Percentiles rank a stretch among this genome's conserved stretches.
Evolutionary conservation across 2,329 filamentous ascomycete genomes (phyloP).

Genomic region (Fusarium palustre): DNA sequence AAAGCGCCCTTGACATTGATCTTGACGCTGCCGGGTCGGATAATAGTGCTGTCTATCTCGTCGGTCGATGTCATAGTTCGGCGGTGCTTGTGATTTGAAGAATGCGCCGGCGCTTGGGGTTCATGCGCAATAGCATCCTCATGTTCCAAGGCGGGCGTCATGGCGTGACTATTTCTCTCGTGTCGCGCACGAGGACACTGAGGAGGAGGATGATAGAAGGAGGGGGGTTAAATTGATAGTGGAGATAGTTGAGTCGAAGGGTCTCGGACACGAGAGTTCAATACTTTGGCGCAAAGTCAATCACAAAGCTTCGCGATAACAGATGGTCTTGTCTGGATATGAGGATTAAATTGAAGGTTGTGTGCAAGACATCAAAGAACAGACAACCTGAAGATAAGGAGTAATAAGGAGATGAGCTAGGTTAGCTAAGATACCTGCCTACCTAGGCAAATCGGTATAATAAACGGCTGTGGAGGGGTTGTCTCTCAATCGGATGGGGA

Average conservation of each 20-base stretch:
- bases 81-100: constrained; percentile 37
- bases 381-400: background rate
- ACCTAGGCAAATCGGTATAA: constrained; percentile 4
- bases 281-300: constrained; percentile 6
- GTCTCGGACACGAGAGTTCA: constrained; percentile 14
- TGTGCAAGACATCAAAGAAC: background rate
- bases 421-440: background rate
- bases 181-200: constrained; percentile 15
- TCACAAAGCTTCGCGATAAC: background rate
- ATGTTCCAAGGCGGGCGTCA: constrained; percentile 45
- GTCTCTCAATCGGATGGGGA: constrained; percentile 39
- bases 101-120: constrained; percentile 19
- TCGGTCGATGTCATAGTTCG: constrained; percentile 61
- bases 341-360: background rate
- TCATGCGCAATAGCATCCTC: constrained; percentile 40
- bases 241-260: constrained; percentile 33
- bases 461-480: constrained; percentile 35
- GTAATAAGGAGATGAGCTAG: constrained; percentile 11
- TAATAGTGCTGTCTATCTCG: constrained; percentile 71
- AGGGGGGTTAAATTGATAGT: constrained; percentile 17
- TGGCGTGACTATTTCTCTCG: constrained; percentile 15
- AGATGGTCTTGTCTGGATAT: background rate
- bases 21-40: constrained; percentile 77
- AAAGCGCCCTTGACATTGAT: constrained; percentile 98
- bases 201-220: constrained; percentile 13